Percentiles rank a stretch among this genome's conserved stretches.
These are phyloP conservation scores for Penicillium daleae DNA, from an alignment of 495 filamentous ascomycete species.

Conservation along the genomic window DNA sequence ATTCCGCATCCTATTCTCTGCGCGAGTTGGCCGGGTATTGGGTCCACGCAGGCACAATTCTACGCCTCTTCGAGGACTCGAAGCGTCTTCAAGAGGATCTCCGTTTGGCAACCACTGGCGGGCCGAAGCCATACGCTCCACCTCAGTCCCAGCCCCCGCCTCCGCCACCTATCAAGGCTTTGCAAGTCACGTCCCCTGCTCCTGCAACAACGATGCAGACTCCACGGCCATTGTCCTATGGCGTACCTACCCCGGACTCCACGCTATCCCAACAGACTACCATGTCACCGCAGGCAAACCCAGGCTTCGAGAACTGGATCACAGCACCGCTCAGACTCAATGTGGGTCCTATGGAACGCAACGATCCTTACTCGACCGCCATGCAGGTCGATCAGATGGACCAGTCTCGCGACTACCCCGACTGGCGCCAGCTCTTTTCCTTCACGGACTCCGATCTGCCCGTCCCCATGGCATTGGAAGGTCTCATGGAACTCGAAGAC, in stretches of 20 bases:
- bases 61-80: slow-evolving; percentile 52
- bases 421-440: slow-evolving; percentile 53
- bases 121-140: slow-evolving; percentile 39
- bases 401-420: slow-evolving; percentile 43
- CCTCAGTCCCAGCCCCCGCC: slow-evolving; percentile 11
- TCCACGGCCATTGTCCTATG: slow-evolving; percentile 36
- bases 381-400: slow-evolving; percentile 43
- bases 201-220: slow-evolving; percentile 28
- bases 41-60: slow-evolving; percentile 50
- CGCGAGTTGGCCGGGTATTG: slow-evolving; percentile 50
- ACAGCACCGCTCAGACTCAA: slow-evolving; percentile 37
- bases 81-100: slow-evolving; percentile 51
- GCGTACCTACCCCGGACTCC: slow-evolving; percentile 44
- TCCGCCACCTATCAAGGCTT: slow-evolving; percentile 19
- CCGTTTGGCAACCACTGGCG: slow-evolving; percentile 42
- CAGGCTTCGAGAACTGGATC: slow-evolving; percentile 47
- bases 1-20: slow-evolving; percentile 50
- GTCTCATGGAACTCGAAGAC: slow-evolving; percentile 48
- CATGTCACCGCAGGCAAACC: slow-evolving; percentile 31
- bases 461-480: slow-evolving; percentile 45
- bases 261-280: slow-evolving; percentile 29
- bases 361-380: slow-evolving; percentile 28
- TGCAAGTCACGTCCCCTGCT: slow-evolving; percentile 28
- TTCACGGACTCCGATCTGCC: slow-evolving; percentile 48
- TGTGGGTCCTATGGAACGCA: slow-evolving; percentile 33